Evolutionary conservation across 139 green algal genomes (phyloP), one percentile per base, ranked within the genome.

Genomic region (Monoraphidium neglectum): DNA sequence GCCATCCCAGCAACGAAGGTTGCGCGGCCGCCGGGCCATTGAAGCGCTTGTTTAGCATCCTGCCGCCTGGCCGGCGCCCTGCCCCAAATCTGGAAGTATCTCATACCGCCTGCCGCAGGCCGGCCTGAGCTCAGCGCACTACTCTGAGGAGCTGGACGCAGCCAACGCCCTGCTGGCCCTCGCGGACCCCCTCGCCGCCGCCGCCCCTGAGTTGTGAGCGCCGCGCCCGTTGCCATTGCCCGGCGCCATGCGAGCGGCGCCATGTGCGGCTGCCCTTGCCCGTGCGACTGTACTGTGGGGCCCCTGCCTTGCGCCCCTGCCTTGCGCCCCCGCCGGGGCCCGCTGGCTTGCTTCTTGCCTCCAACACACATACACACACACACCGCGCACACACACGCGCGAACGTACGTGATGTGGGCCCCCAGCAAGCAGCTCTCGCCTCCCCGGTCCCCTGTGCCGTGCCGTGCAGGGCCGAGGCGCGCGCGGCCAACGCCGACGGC

Each of bases 111-210:
- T 26, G 54, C 54, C 18, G 28, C 32, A 49, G 2, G 30, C 73
- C 26, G 43, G 43, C 23, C 75, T 84, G 61, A 72, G 70, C 40
- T 74, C 74, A 23, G 70, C 68, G 47, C 79, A 88, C 77, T 83
- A 84, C 64, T 75, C 73, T 12, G 77, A 84, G 54, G 77, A 82
- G 70, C 70, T 87, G 49, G 59, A 28, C 2, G 62, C 66, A 4
- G 63, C 75, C 40, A 47, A 82, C 10, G 49, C 64, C 33, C 79
- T 84, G 73, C 57, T 66, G 37, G 66, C 43, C 28, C 57, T 84
- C 56, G 78, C 71, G 0, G 78, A 81, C 59, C 76, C 76, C 10
- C 37, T 37, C 36, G 23, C 26, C n/a, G 54, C 54, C 12, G 24
- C 54, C 4, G 24, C 54, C 10, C 23, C 24, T 5, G 23, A 30